Base-by-base conservation (phyloP, 495 filamentous ascomycete species). In the Penicillium daleae region DNA sequence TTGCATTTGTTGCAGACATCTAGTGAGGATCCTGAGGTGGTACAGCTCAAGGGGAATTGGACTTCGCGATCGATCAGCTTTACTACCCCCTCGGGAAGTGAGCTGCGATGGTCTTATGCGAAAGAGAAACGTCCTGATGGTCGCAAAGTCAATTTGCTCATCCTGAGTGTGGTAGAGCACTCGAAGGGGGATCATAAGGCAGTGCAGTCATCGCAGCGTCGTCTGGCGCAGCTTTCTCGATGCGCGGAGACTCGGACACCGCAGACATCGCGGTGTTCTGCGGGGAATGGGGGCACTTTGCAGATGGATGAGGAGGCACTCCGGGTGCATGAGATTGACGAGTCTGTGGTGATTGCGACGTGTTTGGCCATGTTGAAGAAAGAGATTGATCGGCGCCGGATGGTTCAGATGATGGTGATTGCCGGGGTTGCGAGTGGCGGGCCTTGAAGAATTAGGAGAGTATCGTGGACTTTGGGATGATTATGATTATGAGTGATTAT, bases 281-380 rank as follows among this genome's bases (percentile, higher is more conserved):
- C 85, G 0, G 83, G 83, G 0, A 87, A 86, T 64, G 85, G 84
- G 0, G 85, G 84, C 0, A 62, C 79, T 49, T 52, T 87, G 58
- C 63, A 79, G 59, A 65, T 84, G 56, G 76, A 82, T 24, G 67
- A 75, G 6, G 70, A 57, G 26, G 66, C 46, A 39, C 65, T 77
- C 53, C 53, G 59, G 26, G 40, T 10, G 0, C 12, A 52, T n/a
- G 52, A 62, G 12, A 60, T 83, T 59, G 71, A 72, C 7, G 71
- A 79, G 65, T 72, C 72, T 10, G 50, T 85, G n/a, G 75, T 85
- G 9, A 78, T 86, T 8, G 76, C 77, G 32, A 85, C 81, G 3
- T 83, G 78, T 53, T 49, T 86, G 58, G 66, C 81, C 6, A 85
- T 87, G 84, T 59, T 87, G 61, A 86, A 87, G 81, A 79, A 77